Evolutionary conservation across 108 stramenopile genomes (phyloP), one percentile per base, ranked within the genome.

Genomic region (Cyclotella choctawhatcheeana): DNA sequence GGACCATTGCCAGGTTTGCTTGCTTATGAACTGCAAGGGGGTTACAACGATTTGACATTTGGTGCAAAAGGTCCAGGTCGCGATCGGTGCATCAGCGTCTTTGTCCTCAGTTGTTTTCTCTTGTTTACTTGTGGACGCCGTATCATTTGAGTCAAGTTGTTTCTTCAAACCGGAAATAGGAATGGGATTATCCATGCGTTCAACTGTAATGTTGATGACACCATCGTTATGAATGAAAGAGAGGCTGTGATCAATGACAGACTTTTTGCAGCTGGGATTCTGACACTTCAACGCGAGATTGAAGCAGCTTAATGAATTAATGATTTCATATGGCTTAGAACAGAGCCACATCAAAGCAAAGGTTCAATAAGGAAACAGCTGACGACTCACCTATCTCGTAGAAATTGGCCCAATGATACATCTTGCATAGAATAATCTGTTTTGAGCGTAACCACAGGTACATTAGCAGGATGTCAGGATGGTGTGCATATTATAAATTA

Each of bases 141-240:
- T 30, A 58, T 71, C 76, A 44, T 29, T 22, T 17, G 74, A 63
- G n/a, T 64, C 59, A 29, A 71, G 48, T n/a, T 53, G 55, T 22
- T 52, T 61, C 56, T 76, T 59, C 22, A 77, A 61, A 44, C 62
- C 69, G 12, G 79, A 65, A 7, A 71, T 78, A 31, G 88, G 85
- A 20, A 94, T 80, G 0, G 89, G 89, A 14, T 88, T 85, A 40
- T 94, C 93, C 89, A 91, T 84, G 24, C 84, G 77, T 58, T 94
- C 93, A 22, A 92, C 93, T 2, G 91, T 93, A 30, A 97, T 98
- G 70, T 94, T 90, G 44, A 97, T 85, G 18, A 95, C 48, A 7
- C 97, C 96, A 69, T 95, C 87, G 43, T 94, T 90, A 82, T 98
- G 98, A 26, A 96, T 86, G 71, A 97, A 98, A 8, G 89, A 91